These are phyloP conservation scores for Limnomonas spitsbergensis DNA, from an alignment of 139 green algal species.

Conservation along the genomic window DNA sequence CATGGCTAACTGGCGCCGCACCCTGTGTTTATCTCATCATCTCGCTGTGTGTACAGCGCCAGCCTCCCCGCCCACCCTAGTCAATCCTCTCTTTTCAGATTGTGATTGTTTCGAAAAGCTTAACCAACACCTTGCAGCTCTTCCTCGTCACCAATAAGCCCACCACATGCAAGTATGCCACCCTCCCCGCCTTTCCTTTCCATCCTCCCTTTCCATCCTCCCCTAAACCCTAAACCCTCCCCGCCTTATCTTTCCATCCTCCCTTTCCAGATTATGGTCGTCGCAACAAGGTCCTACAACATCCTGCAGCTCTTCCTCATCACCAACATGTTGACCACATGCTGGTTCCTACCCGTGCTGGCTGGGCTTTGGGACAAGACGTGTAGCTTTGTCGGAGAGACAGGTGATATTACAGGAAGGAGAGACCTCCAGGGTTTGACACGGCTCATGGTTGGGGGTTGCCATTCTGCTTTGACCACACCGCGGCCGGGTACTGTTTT, in stretches of 20 bases:
- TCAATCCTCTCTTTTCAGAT: neutral
- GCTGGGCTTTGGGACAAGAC: conserved; percentile 23
- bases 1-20: too few species aligned
- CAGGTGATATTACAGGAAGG: too few species aligned
- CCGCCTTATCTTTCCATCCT: neutral
- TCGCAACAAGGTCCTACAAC: conserved; percentile 26
- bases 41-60: too few species aligned
- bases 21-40: too few species aligned
- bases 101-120: neutral
- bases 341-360: conserved; percentile 56
- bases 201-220: neutral
- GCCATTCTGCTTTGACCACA: too few species aligned
- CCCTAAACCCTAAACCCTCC: neutral
- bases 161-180: conserved; percentile 55
- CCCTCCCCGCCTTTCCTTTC: too few species aligned
- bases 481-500: too few species aligned
- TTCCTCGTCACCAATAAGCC: conserved; percentile 83
- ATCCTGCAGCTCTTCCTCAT: conserved; percentile 79
- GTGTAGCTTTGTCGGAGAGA: conserved; percentile 9
- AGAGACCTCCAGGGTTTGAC: too few species aligned
- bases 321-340: conserved; percentile 74
- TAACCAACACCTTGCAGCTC: conserved; percentile 61
- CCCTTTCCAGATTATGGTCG: neutral
- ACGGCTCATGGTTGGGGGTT: too few species aligned
- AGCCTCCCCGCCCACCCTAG: neutral